Conservation (phyloP, 352 stramenopile genomes). For the Globisporangium paroecandrum region DNA sequence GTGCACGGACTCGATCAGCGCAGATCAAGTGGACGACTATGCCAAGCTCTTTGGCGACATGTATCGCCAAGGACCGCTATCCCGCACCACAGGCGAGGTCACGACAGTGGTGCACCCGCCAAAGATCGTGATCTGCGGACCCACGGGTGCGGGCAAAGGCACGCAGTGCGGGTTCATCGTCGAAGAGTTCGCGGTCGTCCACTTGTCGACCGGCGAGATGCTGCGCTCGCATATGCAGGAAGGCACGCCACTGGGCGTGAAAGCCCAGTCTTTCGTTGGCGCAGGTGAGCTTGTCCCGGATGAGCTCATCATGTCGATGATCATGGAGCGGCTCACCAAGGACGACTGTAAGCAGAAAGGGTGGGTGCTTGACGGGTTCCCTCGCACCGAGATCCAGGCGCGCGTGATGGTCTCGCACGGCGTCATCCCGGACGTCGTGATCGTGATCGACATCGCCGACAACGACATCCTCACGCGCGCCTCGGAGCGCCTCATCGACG, state of each 20-base stretch:
- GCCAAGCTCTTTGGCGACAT: slow-evolving; percentile 59
- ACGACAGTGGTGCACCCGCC: slow-evolving; percentile 22
- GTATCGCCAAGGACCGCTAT: slow-evolving; percentile 38
- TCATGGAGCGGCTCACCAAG: slow-evolving; percentile 74
- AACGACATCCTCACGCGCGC: slow-evolving; percentile 84
- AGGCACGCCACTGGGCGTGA: slow-evolving; percentile 38
- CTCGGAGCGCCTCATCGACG: slow-evolving; percentile 70
- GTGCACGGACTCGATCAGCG: slow-evolving; percentile 44
- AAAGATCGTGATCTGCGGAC: slow-evolving; percentile 87
- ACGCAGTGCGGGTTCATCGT: slow-evolving; percentile 92
- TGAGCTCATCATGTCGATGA: slow-evolving; percentile 89
- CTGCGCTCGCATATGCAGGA: slow-evolving; percentile 85
- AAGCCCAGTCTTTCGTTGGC: slow-evolving; percentile 88
- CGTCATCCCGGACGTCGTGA: slow-evolving; percentile 83
- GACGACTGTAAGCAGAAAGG: slow-evolving; percentile 84
- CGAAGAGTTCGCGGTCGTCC: slow-evolving; percentile 86
- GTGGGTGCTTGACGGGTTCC: slow-evolving; percentile 95
- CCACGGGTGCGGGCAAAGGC: slow-evolving; percentile 92
- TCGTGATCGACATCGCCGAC: slow-evolving; percentile 91
- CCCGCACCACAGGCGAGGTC: slow-evolving; percentile 11
- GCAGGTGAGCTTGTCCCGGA: slow-evolving; percentile 89
- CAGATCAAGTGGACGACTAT: slow-evolving; percentile 44
- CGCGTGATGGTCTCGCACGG: slow-evolving; percentile 78
- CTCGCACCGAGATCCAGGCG: slow-evolving; percentile 89
- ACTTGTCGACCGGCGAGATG: slow-evolving; percentile 93